Evolutionary conservation across 176 grass and related monocot species (phyloP).

Genomic region (Pontederia paniculata): DNA sequence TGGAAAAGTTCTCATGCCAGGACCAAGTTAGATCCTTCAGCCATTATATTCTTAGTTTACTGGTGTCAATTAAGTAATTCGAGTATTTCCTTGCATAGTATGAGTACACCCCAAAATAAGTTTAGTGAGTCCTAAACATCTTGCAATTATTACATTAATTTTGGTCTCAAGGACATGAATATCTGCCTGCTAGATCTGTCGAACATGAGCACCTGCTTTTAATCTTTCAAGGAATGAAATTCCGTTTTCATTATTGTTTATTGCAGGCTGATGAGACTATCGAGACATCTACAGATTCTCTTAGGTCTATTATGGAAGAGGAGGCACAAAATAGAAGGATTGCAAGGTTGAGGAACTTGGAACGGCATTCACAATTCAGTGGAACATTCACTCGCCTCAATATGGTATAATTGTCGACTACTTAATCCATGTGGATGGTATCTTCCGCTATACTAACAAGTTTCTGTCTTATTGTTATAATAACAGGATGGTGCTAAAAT

Average conservation of each 20-base stretch:
- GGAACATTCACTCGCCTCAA: slow-evolving; percentile 52
- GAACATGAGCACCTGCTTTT: no score
- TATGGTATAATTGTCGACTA: slow-evolving; percentile 30
- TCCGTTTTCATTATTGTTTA: neutral
- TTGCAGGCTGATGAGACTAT: slow-evolving; percentile 33
- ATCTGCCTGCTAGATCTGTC: no score
- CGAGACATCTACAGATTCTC: slow-evolving; percentile 46
- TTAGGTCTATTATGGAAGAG: slow-evolving; percentile 56
- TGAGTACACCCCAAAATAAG: no score
- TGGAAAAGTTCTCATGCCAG: no score
- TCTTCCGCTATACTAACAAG: slow-evolving; percentile 1
- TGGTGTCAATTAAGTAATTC: no score
- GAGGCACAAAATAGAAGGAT: slow-evolving; percentile 41
- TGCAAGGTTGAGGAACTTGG: slow-evolving; percentile 29
- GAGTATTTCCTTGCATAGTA: no score
- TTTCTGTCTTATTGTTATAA: slow-evolving; percentile 13
- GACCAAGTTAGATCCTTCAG: no score
- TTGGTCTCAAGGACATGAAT: no score
- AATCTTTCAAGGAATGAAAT: no score
- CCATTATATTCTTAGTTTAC: no score
- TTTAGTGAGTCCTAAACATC: no score
- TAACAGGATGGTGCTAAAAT: slow-evolving; percentile 85
- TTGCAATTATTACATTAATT: no score
- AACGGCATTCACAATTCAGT: slow-evolving; percentile 34
- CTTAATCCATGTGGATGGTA: slow-evolving; percentile 11